Evolutionary conservation across 345 rosid species (phyloP), one percentile per base, ranked within the genome.

Genomic region (Eutrema japonicum): DNA sequence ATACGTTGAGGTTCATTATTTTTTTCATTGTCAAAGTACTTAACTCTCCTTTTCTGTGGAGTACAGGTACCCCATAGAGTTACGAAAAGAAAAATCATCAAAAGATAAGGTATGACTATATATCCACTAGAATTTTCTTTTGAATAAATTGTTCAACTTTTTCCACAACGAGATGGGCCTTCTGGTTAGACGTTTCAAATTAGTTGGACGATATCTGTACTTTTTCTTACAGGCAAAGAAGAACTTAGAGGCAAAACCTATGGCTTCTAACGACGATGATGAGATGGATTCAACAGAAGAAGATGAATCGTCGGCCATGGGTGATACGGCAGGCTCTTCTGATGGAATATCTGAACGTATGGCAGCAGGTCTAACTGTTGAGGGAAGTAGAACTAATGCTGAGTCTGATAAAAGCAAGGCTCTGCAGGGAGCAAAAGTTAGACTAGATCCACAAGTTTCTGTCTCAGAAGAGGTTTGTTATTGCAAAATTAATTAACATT

Each of bases 61-160:
- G 12, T 59, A 57, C 59, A 93, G 98, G 98, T 91, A 94, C 63
- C 98, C 98, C 5, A 73, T 94, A 77, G 98, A 94, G 86, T 79
- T 94, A 48, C 80, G 98, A 66, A 94, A 91, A 85, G 97, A 85
- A 78, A 91, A 91, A 82, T 85, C 95, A 61, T 80, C 95, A 61
- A 94, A 89, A 80, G 96, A 84, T 77, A 91, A 88, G 95, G 98
- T 94, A 82, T 29, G 65, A 14, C 32, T 58, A n/a, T 18, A 18
- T 22, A 0, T n/a, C 22, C 66, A 52, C 22, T 37, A 42, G 45
- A 66, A 48, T 26, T 72, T 29, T 60, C 12, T 51, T 29, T 22
- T 60, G 27, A 37, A 66, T 41, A n/a, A 52, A 54, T 53, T 66
- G 26, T 10, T 26, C 61, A 30, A 7, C 32, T 5, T 62, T 71